Base-by-base conservation (phyloP, 2,329 filamentous ascomycete species). In the Fusarium secorum region DNA sequence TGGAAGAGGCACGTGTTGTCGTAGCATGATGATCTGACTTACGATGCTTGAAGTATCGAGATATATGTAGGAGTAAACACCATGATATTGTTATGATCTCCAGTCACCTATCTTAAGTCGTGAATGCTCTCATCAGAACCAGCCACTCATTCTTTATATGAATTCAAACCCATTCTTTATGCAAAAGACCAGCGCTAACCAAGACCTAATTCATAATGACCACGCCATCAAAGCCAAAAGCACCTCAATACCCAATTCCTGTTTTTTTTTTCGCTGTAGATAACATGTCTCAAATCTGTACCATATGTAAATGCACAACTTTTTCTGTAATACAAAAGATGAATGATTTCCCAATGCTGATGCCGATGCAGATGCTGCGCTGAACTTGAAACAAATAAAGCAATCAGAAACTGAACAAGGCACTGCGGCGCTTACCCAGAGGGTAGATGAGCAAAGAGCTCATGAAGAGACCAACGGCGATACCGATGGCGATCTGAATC, bases 401-500 rank as follows among this genome's bases (percentile, higher is more conserved):
- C 38, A 54, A 46, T 58, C 73, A 85, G 61, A 85, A 84, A 62
- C 84, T 85, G 75, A 86, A 86, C 14, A 86, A 75, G 8, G 83
- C 84, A 63, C 84, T 86, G 45, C 84, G 81, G 45, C 84, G 80
- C 75, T 85, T 86, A 41, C 84, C 84, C 36, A 85, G 77, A 10
- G 85, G 85, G 67, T 86, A 86, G 10, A 86, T 78, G 26, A 86
- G 74, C 35, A 86, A 74, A 4, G 84, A 83, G 62, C 84, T 85
- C 66, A 86, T 74, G 64, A 86, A 86, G 11, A 86, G 76, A 5
- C 85, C 85, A 15, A 86, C 82, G 10, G 84, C 84, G 53, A 86
- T 86, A 18, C 85, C 85, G 66, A 86, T 85, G 18, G 85, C 85
- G 60, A 86, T 85, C 74, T 86, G 83, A 41, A 86, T 84, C 85